Evolutionary conservation across 2,329 filamentous ascomycete genomes (phyloP).

Genomic region (Sporothrix brasiliensis): DNA sequence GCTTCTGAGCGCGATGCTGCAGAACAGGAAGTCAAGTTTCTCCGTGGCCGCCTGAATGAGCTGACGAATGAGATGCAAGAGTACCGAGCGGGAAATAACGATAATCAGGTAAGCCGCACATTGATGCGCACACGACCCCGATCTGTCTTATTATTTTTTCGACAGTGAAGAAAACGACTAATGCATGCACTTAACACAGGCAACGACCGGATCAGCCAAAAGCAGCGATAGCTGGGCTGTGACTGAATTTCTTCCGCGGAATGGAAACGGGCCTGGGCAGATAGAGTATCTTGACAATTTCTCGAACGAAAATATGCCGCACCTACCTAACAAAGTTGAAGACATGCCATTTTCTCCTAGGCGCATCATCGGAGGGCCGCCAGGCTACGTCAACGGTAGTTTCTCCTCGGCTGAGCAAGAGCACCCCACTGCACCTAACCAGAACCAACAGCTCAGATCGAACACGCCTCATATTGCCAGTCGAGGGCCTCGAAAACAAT

Average conservation of each 20-base stretch:
- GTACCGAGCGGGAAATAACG: not conserved
- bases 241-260: not conserved
- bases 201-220: not conserved
- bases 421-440: not conserved
- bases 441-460: not conserved
- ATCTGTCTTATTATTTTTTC: too few relatives aligned
- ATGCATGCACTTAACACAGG: not conserved
- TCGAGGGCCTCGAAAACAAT: conserved; percentile 7
- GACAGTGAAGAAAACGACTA: not conserved
- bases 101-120: not conserved
- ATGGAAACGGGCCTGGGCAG: not conserved
- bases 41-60: conserved; percentile 29
- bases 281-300: not conserved
- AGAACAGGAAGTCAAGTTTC: conserved; percentile 32
- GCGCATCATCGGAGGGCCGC: not conserved
- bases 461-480: conserved; percentile 5
- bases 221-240: conserved; percentile 23
- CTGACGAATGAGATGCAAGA: not conserved
- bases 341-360: conserved; percentile 34
- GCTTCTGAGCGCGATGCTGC: conserved; percentile 27
- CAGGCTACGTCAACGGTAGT: not conserved
- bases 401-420: not conserved
- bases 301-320: not conserved
- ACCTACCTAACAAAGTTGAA: conserved; percentile 30
- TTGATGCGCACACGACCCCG: too few relatives aligned